Percentiles rank a stretch among this genome's conserved stretches.
Conservation (phyloP, 2,329 filamentous ascomycete species). For the Cyphellophora attinorum region DNA sequence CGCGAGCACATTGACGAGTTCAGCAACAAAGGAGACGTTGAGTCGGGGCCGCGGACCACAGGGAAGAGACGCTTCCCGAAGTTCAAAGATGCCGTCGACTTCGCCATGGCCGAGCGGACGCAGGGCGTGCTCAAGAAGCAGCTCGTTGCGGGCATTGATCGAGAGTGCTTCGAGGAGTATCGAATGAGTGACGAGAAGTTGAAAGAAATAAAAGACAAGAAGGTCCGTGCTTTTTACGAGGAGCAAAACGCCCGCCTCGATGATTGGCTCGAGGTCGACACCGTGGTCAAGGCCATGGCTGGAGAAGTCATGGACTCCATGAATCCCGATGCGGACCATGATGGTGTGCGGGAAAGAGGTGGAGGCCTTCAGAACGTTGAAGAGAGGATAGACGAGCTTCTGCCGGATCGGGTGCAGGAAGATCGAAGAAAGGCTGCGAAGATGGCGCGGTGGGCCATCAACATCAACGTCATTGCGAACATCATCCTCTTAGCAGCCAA, state of each 20-base stretch:
- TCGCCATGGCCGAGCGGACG: conserved; percentile 35
- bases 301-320: conserved; percentile 53
- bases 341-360: conserved; percentile 44
- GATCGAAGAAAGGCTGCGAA: conserved; percentile 36
- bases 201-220: conserved; percentile 39
- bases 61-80: conserved; percentile 15
- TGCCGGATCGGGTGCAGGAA: conserved; percentile 46
- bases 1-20: conserved; percentile 3
- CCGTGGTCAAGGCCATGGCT: conserved; percentile 45
- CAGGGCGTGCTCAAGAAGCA: conserved; percentile 40
- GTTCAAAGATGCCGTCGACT: conserved; percentile 40
- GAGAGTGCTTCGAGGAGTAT: conserved; percentile 38
- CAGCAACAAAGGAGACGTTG: conserved; percentile 16
- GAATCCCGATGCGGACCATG: conserved; percentile 48
- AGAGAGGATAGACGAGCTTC: conserved; percentile 44
- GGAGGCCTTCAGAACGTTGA: conserved; percentile 40
- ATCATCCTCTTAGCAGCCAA: conserved; percentile 48
- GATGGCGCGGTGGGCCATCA: conserved; percentile 48
- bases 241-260: conserved; percentile 45
- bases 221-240: conserved; percentile 45
- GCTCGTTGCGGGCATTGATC: conserved; percentile 37
- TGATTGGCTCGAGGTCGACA: conserved; percentile 51
- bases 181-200: conserved; percentile 44
- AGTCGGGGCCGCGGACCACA: conserved; percentile 15
- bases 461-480: conserved; percentile 53